These are phyloP conservation scores for Syncephalastrum monosporum DNA, from an alignment of 371 early-diverging fungal species.

Conservation along the genomic window DNA sequence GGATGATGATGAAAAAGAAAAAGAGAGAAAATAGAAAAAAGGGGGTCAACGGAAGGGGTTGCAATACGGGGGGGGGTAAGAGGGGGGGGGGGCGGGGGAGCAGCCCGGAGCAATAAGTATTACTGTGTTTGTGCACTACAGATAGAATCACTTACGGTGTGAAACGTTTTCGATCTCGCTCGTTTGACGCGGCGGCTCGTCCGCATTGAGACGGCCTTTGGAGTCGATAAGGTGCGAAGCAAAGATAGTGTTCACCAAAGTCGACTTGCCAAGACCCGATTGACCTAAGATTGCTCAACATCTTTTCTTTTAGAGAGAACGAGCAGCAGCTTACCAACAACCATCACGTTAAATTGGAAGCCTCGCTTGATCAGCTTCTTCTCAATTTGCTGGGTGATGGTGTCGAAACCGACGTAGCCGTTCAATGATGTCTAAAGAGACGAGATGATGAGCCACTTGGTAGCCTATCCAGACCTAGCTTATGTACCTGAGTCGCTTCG, in stretches of 20 bases:
- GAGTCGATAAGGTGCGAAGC: conserved; percentile 79
- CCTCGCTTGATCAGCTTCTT: conserved; percentile 91
- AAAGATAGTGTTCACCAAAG: conserved; percentile 94
- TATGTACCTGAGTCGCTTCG: conserved; percentile 11
- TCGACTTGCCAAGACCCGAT: conserved; percentile 97
- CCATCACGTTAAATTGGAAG: conserved; percentile 94
- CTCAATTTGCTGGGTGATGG: conserved; percentile 91
- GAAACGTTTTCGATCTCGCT: conserved; percentile 81
- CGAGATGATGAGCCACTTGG: neutral
- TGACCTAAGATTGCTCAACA: conserved; percentile 63
- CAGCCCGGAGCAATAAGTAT: too few species aligned
- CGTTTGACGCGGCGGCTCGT: conserved; percentile 77
- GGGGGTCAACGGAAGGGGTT: neutral
- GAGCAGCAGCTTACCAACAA: conserved; percentile 67
- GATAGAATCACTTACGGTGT: conserved; percentile 53
- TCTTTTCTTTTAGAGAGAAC: neutral
- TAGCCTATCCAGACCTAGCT: neutral
- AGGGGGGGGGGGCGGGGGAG: neutral
- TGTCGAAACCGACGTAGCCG: conserved; percentile 94
- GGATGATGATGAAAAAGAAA: conserved; percentile 2
- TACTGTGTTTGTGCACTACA: neutral
- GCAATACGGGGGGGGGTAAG: neutral
- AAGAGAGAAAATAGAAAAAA: neutral
- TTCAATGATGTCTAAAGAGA: conserved; percentile 52
- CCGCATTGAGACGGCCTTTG: conserved; percentile 72